phyloP scores from a whole-genome alignment of 306 rosid genomes.

The Castanospermum australe region DNA sequence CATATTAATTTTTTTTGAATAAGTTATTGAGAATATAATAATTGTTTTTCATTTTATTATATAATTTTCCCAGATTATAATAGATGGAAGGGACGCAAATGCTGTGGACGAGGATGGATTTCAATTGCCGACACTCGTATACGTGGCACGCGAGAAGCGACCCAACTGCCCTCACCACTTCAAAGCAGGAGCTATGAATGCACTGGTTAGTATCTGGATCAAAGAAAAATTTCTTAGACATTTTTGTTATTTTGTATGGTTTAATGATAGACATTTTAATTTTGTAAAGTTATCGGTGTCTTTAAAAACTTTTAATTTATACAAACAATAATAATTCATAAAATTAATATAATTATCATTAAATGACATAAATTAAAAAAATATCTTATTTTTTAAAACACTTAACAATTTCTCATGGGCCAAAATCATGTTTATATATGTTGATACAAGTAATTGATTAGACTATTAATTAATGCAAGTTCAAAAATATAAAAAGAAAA shows the following conservation, averaged over 20 bases:
- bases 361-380: no score
- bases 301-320: no score
- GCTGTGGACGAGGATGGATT: constrained; percentile 48
- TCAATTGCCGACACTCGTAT: constrained; percentile 55
- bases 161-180: constrained; percentile 60
- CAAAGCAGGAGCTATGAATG: constrained; percentile 84
- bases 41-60: not conserved
- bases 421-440: not conserved
- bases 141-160: constrained; percentile 72
- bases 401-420: no score
- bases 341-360: no score
- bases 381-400: no score
- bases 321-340: no score
- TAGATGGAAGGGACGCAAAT: constrained; percentile 50
- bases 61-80: constrained; percentile 46
- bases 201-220: constrained; percentile 40
- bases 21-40: no score
- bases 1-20: no score
- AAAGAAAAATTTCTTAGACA: not conserved
- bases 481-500: no score
- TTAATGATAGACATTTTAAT: no score
- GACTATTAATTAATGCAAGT: not conserved
- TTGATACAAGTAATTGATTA: not conserved
- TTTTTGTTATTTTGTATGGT: no score
- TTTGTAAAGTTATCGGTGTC: no score